Percentiles rank a stretch among this genome's conserved stretches.
Evolutionary conservation across 73 alveolate species (phyloP).

Genomic region (Paramecium pentaurelia): DNA sequence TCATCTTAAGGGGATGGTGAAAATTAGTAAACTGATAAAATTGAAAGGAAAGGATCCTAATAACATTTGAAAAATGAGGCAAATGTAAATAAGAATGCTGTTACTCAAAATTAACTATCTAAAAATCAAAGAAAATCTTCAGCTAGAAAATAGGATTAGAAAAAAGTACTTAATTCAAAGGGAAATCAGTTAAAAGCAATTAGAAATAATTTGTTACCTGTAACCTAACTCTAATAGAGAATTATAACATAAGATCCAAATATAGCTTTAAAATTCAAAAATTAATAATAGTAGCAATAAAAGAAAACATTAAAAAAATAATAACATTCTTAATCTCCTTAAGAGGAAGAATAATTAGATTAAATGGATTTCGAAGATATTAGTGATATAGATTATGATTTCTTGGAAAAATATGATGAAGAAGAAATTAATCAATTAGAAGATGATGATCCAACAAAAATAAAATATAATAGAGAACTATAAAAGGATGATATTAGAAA

Average conservation of each 20-base stretch:
- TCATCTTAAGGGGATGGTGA: neutral
- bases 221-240: conserved; percentile 9
- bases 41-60: neutral
- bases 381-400: conserved; percentile 27
- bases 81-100: neutral
- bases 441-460: neutral
- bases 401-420: neutral
- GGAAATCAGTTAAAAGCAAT: conserved; percentile 11
- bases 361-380: neutral
- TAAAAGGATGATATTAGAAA: neutral
- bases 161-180: neutral
- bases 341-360: neutral
- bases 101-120: neutral
- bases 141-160: neutral
- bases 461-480: neutral
- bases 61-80: neutral
- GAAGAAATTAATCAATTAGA: neutral
- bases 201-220: neutral
- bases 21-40: neutral
- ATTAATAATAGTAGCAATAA: neutral
- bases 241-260: conserved; percentile 55
- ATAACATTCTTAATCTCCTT: neutral
- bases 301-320: neutral
- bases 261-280: neutral
- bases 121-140: neutral